Evolutionary conservation across 169 alveolate species (phyloP), one percentile per base, ranked within the genome.

Genomic region (Plasmodium vivax): DNA sequence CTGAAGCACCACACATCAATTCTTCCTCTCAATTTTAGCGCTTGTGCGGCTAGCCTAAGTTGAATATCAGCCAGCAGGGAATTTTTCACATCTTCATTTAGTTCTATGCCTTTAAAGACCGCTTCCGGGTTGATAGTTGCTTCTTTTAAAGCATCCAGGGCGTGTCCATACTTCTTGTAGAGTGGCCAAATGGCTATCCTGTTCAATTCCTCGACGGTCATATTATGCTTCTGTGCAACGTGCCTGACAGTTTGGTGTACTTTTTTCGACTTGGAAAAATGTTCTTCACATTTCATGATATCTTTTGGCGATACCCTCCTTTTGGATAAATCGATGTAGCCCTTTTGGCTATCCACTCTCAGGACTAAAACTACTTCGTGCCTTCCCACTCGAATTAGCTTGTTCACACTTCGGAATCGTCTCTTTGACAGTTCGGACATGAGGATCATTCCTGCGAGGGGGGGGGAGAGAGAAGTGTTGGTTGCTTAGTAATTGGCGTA

Each of bases 251-350:
- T 98, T 85, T 97, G 99, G 93, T 99, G 99, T 23, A 99, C 99
- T 85, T 96, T 97, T 96, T 98, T 98, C 32, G 99, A 97, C 92
- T 98, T 98, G 34, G 99, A 97, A 93, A 95, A 99, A 92, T 96
- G 97, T 92, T 97, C 98, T 91, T 97, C 99, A 82, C 99, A 97
- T 85, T 97, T 97, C 30, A 96, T 97, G 16, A 98, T 97, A 90
- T 98, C 99, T 92, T 98, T 99, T 7, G 99, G 98, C 36, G 99
- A 97, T 30, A 98, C 99, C 12, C 99, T 96, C 90, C 98, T 97
- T 96, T 98, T 99, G 58, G 99, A 98, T 91, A 99, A 97, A 96
- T 99, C 99, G 58, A 99, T 98, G 94, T 98, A 99, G 62, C 99
- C 99, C 98, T 99, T 99, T 92, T 98, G 98, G 82, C 97, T 95